Percentiles rank a stretch among this genome's conserved stretches.
Evolutionary conservation across 2,329 filamentous ascomycete genomes (phyloP).

Genomic region (Pseudocercospora cruenta): DNA sequence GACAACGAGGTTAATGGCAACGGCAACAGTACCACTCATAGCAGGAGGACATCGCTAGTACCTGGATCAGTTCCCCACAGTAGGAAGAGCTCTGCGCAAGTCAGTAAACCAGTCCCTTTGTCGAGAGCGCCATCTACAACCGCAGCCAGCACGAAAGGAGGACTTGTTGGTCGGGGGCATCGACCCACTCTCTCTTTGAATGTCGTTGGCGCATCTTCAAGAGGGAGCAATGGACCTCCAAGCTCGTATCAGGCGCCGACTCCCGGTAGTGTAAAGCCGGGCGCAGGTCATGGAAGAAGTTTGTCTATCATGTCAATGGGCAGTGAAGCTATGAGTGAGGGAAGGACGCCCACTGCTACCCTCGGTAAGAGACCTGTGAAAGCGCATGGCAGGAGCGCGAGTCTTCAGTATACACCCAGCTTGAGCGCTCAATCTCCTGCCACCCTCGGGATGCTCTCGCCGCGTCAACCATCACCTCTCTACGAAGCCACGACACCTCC

Average conservation of each 20-base stretch:
- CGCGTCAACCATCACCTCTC: constrained; percentile 47
- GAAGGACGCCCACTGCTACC: constrained; percentile 18
- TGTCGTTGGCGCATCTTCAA: constrained; percentile 41
- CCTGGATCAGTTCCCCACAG: constrained; percentile 26
- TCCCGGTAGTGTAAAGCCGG: constrained; percentile 51
- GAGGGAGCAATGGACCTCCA: constrained; percentile 26
- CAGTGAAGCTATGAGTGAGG: constrained; percentile 43
- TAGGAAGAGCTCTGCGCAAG: constrained; percentile 30
- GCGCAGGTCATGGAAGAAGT: constrained; percentile 51
- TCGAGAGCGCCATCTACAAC: constrained; percentile 29
- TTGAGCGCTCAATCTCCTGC: constrained; percentile 23
- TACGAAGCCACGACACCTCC: constrained; percentile 45
- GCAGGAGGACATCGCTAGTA: constrained; percentile 23
- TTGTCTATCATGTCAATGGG: constrained; percentile 55
- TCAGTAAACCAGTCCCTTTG: constrained; percentile 17
- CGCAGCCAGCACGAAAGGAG: constrained; percentile 24
- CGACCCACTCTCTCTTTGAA: constrained; percentile 68
- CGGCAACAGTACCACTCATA: constrained; percentile 22
- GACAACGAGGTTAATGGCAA: constrained; percentile 38
- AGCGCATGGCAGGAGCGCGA: constrained; percentile 77
- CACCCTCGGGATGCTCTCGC: constrained; percentile 18
- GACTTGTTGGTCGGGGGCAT: constrained; percentile 55
- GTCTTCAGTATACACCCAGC: constrained; percentile 71
- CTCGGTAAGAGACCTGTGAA: constrained; percentile 54
- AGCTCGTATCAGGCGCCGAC: constrained; percentile 30